Conservation (phyloP, 2,329 filamentous ascomycete genomes). For the Drechslerella coelobrocha region DNA sequence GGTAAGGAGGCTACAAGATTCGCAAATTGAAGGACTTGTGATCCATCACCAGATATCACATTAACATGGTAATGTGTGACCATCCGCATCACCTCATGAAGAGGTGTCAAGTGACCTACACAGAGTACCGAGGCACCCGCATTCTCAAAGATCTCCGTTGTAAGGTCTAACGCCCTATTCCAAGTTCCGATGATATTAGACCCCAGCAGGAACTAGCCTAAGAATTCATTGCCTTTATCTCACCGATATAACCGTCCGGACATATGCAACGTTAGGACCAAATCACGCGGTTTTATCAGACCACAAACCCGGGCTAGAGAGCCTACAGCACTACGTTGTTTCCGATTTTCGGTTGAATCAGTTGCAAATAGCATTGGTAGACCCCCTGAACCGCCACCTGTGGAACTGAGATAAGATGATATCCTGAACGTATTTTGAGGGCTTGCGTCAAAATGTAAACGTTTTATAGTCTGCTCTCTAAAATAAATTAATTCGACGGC, state of each 20-base stretch:
- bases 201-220: background rate
- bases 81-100: conserved; percentile 55
- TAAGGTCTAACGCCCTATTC: conserved; percentile 58
- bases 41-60: conserved; percentile 58
- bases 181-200: conserved; percentile 38
- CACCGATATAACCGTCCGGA: conserved; percentile 59
- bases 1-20: conserved; percentile 57
- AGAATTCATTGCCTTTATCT: background rate
- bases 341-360: conserved; percentile 59
- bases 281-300: conserved; percentile 58
- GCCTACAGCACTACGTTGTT: conserved; percentile 58
- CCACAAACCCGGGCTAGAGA: conserved; percentile 56
- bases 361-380: conserved; percentile 59
- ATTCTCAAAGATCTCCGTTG: conserved; percentile 59
- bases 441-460: conserved; percentile 57
- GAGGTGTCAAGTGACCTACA: conserved; percentile 46
- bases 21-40: conserved; percentile 58
- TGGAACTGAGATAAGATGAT: conserved; percentile 59
- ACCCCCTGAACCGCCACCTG: conserved; percentile 57
- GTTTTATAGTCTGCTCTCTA: conserved; percentile 58
- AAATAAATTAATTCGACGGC: background rate
- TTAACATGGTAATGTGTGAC: conserved; percentile 58
- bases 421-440: conserved; percentile 56
- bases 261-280: conserved; percentile 59
- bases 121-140: conserved; percentile 59